Conservation (phyloP, 116 monocot species). For the Phalaenopsis hybrid region DNA sequence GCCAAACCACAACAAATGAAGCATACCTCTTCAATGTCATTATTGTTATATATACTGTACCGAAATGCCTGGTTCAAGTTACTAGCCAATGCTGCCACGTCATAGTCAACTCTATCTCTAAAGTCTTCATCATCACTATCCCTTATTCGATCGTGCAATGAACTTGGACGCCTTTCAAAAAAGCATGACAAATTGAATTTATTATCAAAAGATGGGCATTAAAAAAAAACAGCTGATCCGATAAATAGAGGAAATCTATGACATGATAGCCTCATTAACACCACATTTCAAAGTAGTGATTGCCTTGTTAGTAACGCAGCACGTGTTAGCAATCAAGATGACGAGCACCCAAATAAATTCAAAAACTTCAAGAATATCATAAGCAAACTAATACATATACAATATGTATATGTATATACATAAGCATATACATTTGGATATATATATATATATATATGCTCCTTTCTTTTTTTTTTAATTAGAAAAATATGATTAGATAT, state of each 20-base stretch:
- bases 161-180: conserved; percentile 34
- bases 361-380: no score
- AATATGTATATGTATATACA: no score
- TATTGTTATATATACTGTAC: conserved; percentile 33
- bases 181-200: neutral
- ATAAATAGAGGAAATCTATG: neutral
- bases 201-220: neutral
- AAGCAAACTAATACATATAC: no score
- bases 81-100: conserved; percentile 45
- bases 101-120: conserved; percentile 36
- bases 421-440: no score
- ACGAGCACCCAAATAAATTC: no score
- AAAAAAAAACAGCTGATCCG: neutral
- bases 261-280: no score
- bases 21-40: conserved; percentile 38
- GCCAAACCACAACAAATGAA: neutral
- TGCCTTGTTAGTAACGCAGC: no score
- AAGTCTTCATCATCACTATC: conserved; percentile 50
- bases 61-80: conserved; percentile 51
- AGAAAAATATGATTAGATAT: no score
- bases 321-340: no score
- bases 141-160: conserved; percentile 31
- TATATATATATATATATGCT: no score
- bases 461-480: no score
- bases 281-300: no score